Evolutionary conservation across 2,329 filamentous ascomycete species (phyloP).

Genomic region (Talaromyces sp.): DNA sequence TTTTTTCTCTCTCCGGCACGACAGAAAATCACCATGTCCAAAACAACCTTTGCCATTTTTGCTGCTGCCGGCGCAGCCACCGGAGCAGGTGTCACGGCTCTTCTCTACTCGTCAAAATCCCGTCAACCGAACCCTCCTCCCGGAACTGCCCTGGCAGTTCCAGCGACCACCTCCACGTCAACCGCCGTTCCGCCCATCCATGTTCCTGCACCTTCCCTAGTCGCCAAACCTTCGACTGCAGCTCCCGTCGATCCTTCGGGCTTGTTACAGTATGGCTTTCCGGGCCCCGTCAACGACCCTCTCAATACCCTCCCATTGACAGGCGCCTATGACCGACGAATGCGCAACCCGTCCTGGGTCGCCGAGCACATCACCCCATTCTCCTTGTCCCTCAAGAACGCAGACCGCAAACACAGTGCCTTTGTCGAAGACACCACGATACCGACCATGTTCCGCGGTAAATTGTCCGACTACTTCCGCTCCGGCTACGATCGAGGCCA

Average conservation of each 20-base stretch:
- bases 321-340: constrained; percentile 85
- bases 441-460: constrained; percentile 81
- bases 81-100: constrained; percentile 67
- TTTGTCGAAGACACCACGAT: constrained; percentile 80
- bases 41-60: constrained; percentile 70
- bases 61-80: constrained; percentile 72
- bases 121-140: constrained; percentile 42
- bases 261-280: constrained; percentile 84
- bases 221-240: constrained; percentile 26
- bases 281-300: constrained; percentile 81
- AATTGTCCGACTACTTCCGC: constrained; percentile 89
- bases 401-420: constrained; percentile 75
- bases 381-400: constrained; percentile 70
- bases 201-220: constrained; percentile 27
- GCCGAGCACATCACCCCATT: constrained; percentile 92
- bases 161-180: constrained; percentile 37
- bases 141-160: constrained; percentile 27
- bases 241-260: constrained; percentile 67
- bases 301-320: constrained; percentile 71
- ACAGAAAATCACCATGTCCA: constrained; percentile 61
- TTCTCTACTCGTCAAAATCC: constrained; percentile 62
- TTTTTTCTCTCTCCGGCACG: not conserved
- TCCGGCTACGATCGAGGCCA: constrained; percentile 94
- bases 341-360: constrained; percentile 90
- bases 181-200: constrained; percentile 32